Percentiles rank a stretch among this genome's conserved stretches.
Conservation (phyloP, 805 yeast species). For the Vanderwaltozyma tropicalis region DNA sequence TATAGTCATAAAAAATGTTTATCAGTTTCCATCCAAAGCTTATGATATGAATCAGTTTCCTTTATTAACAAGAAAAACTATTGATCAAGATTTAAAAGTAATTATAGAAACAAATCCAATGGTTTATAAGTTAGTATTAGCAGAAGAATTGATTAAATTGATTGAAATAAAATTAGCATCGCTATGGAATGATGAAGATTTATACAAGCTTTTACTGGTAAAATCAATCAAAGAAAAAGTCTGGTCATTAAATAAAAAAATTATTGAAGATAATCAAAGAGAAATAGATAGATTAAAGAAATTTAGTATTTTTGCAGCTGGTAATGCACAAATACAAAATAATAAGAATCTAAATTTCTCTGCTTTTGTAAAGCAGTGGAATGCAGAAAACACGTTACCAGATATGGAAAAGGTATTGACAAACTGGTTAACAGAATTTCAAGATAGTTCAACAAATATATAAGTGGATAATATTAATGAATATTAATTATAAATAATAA, state of each 20-base stretch:
- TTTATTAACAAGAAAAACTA: constrained; percentile 3
- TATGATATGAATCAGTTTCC: constrained; percentile 5
- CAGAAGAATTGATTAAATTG: constrained; percentile 18
- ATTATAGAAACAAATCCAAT: constrained; percentile 9
- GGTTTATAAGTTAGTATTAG: constrained; percentile 13
- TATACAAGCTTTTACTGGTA: constrained; percentile 17
- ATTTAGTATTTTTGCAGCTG: constrained; percentile 10
- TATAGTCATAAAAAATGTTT: constrained; percentile 18
- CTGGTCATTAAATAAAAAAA: constrained; percentile 10
- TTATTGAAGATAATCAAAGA: constrained; percentile 1
- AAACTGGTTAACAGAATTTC: constrained; percentile 18
- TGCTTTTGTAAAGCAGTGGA: constrained; percentile 13
- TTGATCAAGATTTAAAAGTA: constrained; percentile 13
- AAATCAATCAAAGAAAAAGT: constrained; percentile 19
- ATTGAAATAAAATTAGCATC: constrained; percentile 18
- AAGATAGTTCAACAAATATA: background rate
- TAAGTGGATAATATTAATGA: too few species aligned
- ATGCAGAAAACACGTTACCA: constrained; percentile 6
- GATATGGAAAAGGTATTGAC: constrained; percentile 15
- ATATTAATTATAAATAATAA: background rate
- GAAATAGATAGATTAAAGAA: constrained; percentile 1
- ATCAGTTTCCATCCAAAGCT: constrained; percentile 12
- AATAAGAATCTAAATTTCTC: constrained; percentile 10
- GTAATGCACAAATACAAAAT: constrained; percentile 4
- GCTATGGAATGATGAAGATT: constrained; percentile 19